These are phyloP conservation scores for Boechera divaricarpa DNA, from an alignment of 345 rosid genomes.

Conservation along the genomic window DNA sequence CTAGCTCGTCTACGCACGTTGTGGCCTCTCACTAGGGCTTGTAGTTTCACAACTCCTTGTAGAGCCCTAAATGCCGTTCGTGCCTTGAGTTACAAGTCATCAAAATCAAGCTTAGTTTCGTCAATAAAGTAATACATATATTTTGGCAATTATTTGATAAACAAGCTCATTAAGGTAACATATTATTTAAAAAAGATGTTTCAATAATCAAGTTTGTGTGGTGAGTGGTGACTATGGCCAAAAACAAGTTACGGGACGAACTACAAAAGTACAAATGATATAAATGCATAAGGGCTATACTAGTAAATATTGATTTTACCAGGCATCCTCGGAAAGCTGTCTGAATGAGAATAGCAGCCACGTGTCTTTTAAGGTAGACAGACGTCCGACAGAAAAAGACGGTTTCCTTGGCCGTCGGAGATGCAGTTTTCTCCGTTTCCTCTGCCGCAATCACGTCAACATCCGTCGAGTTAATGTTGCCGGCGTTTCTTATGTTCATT, in stretches of 20 bases:
- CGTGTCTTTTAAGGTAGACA: slow-evolving; percentile 55
- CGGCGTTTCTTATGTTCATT: not conserved
- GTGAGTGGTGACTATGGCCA: too few species aligned
- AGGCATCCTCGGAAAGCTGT: slow-evolving; percentile 81
- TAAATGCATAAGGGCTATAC: not conserved
- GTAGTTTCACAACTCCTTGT: slow-evolving; percentile 82
- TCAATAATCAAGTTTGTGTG: slow-evolving; percentile 4
- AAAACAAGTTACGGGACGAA: not conserved
- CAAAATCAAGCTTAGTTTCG: slow-evolving; percentile 24
- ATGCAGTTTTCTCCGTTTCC: slow-evolving; percentile 61
- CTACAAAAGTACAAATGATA: not conserved
- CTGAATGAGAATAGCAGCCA: slow-evolving; percentile 77
- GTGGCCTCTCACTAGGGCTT: slow-evolving; percentile 92
- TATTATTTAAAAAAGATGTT: not conserved
- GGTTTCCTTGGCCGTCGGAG: slow-evolving; percentile 68
- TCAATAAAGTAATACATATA: not conserved
- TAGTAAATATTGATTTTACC: slow-evolving; percentile 47
- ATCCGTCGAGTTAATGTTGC: not conserved
- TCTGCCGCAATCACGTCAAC: slow-evolving; percentile 1
- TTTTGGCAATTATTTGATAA: too few species aligned
- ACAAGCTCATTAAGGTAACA: not conserved
- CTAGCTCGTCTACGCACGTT: slow-evolving; percentile 77
- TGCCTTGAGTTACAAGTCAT: slow-evolving; percentile 58
- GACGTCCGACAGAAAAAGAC: slow-evolving; percentile 56
- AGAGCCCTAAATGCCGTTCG: slow-evolving; percentile 76